Percentiles rank a stretch among this genome's conserved stretches.
These are phyloP conservation scores for Zelonia costaricensis DNA, from an alignment of 208 protist genomes.

Conservation along the genomic window DNA sequence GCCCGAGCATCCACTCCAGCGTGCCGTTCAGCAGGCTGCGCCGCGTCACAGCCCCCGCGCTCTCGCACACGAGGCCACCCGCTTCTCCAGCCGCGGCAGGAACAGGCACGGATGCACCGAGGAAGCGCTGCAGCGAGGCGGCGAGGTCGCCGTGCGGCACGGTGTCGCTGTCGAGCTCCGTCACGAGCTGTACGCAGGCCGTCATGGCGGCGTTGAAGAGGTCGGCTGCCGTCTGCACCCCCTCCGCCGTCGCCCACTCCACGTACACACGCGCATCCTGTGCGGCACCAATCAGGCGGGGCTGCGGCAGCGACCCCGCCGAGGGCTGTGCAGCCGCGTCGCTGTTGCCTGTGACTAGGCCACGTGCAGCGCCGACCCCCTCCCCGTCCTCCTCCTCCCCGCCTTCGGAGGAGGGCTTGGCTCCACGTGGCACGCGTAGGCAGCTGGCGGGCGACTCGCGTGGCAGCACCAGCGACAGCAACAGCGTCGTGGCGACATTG, in stretches of 20 bases:
- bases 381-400: not conserved
- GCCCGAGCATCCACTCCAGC: conserved; percentile 30
- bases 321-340: no score
- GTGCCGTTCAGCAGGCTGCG: conserved; percentile 44
- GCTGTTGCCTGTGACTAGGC: not conserved
- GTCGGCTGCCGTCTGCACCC: conserved; percentile 11
- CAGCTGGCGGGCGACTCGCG: not conserved
- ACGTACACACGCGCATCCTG: conserved; percentile 12
- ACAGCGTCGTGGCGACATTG: conserved; percentile 6
- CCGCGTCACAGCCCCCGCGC: conserved; percentile 34
- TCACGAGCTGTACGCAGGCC: conserved; percentile 10
- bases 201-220: conserved; percentile 18
- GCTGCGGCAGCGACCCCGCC: not conserved
- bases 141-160: not conserved
- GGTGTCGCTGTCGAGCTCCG: not conserved
- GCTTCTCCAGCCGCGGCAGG: not conserved
- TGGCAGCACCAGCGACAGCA: conserved; percentile 19
- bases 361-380: no score
- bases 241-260: conserved; percentile 9
- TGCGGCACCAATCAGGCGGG: conserved; percentile 3
- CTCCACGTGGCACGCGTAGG: not conserved
- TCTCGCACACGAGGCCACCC: conserved; percentile 14
- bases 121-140: not conserved
- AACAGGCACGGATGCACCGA: not conserved
- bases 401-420: not conserved